Evolutionary conservation across 257 asterid genomes (phyloP), one percentile per base, ranked within the genome.

Genomic region (Osmanthus fragrans): DNA sequence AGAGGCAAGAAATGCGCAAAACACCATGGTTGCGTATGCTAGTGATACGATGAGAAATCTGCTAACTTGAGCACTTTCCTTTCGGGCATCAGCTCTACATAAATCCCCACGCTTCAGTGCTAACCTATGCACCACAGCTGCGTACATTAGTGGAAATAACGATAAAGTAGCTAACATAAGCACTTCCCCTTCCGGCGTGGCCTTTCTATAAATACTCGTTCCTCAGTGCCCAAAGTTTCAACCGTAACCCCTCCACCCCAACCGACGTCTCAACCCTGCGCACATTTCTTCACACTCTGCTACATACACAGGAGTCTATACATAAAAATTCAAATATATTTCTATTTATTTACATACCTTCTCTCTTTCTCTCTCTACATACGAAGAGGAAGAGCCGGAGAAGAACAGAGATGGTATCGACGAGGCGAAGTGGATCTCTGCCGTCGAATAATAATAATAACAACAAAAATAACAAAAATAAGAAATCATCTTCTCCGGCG

Each of bases 361-460:
- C 69, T 63, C 36, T 63, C 33, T 60, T 25, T 60, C 33, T 60
- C 69, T 63, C 23, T 54, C 29, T 29, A 36, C 51, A 36, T 56
- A 33, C 33, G 34, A 30, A 34, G 56, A 21, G 56, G 70, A 47
- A 72, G 74, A 74, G 76, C 9, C 68, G 69, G 45, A 60, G 73
- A 45, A 75, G 63, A 71, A 56, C 37, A 68, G 82, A 79, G 72
- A 85, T 85, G 88, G 88, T 85, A 47, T 81, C 88, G 18, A 85
- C 88, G 60, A 85, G 88, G 74, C 82, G 88, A 79, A 85, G 86
- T 73, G 88, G 88, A 85, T 85, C 88, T 80, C 81, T 82, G 13
- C 84, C 85, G 70, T 51, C 84, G 54, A 82, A 79, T 70, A 76
- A 65, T 73, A 51, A 56, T 71, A 80, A 76, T 71, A 58, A 58